Percentiles rank a stretch among this genome's conserved stretches.
Conservation (phyloP, 1,284 basidiomycete species). For the Tylopilus sp. region DNA sequence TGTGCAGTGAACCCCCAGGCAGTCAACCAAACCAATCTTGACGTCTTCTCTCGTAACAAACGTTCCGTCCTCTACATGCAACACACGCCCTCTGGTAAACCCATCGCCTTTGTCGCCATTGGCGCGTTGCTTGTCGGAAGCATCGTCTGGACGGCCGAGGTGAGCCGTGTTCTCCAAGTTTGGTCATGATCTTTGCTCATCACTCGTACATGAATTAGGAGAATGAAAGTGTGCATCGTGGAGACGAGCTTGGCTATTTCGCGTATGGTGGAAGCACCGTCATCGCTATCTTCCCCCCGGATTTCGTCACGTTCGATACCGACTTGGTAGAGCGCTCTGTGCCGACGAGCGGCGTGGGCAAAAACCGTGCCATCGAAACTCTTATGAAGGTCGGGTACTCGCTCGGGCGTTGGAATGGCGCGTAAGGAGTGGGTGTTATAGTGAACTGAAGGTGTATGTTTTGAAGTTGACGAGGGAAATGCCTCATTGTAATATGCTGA, state of each 20-base stretch:
- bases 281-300: slow-evolving; percentile 83
- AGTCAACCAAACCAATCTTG: slow-evolving; percentile 72
- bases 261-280: slow-evolving; percentile 94
- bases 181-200: slow-evolving; percentile 2
- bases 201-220: slow-evolving; percentile 29
- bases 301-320: slow-evolving; percentile 83
- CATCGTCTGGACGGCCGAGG: slow-evolving; percentile 59
- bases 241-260: slow-evolving; percentile 92
- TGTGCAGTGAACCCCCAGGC: slow-evolving; percentile 56
- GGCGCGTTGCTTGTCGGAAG: slow-evolving; percentile 96
- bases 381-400: slow-evolving; percentile 55
- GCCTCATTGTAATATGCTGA: no score
- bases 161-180: slow-evolving; percentile 5
- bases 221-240: slow-evolving; percentile 50
- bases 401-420: slow-evolving; percentile 24
- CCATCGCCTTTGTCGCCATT: slow-evolving; percentile 63
- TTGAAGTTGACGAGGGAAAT: background rate
- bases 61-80: slow-evolving; percentile 64
- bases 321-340: slow-evolving; percentile 75
- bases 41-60: slow-evolving; percentile 74
- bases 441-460: background rate
- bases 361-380: slow-evolving; percentile 53
- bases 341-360: slow-evolving; percentile 5
- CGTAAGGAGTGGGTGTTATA: background rate
- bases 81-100: slow-evolving; percentile 73